Evolutionary conservation across 495 filamentous ascomycete species (phyloP).

Genomic region (Neurospora hispaniola): DNA sequence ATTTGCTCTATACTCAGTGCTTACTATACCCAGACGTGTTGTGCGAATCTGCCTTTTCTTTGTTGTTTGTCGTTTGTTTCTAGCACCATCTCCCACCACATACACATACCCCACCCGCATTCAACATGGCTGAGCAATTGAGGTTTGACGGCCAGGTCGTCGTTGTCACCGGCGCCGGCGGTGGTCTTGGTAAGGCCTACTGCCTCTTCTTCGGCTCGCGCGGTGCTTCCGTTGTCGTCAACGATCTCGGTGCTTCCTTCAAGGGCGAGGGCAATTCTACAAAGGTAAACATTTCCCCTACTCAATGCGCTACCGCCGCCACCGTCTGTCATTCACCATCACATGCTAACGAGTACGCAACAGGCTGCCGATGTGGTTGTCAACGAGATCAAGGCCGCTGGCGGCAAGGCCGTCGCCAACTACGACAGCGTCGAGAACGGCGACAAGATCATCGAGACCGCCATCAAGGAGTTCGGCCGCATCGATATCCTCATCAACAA

Average conservation of each 20-base stretch:
- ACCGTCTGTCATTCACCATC: background rate
- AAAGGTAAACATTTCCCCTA: constrained; percentile 46
- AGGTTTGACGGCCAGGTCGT: constrained; percentile 94
- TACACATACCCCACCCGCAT: constrained; percentile 14
- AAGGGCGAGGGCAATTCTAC: constrained; percentile 84
- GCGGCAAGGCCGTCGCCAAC: constrained; percentile 95
- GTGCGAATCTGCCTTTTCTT: background rate
- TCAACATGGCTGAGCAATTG: constrained; percentile 61
- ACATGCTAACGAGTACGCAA: constrained; percentile 10
- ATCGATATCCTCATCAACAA: constrained; percentile 97
- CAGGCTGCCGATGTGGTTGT: constrained; percentile 94
- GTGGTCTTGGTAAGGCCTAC: constrained; percentile 89
- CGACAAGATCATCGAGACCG: constrained; percentile 92
- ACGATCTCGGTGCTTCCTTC: constrained; percentile 90
- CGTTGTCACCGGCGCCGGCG: constrained; percentile 92
- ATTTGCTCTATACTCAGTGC: background rate
- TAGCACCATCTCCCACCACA: constrained; percentile 6
- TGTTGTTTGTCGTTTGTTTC: background rate
- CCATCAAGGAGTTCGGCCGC: constrained; percentile 83
- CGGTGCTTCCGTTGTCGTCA: constrained; percentile 94
- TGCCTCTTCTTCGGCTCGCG: constrained; percentile 82
- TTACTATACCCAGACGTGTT: background rate
- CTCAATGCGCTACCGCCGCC: background rate
- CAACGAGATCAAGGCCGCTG: constrained; percentile 81
- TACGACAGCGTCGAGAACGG: constrained; percentile 96